Conservation (phyloP, 2,329 filamentous ascomycete species). For the Aspergillus brasiliensis region DNA sequence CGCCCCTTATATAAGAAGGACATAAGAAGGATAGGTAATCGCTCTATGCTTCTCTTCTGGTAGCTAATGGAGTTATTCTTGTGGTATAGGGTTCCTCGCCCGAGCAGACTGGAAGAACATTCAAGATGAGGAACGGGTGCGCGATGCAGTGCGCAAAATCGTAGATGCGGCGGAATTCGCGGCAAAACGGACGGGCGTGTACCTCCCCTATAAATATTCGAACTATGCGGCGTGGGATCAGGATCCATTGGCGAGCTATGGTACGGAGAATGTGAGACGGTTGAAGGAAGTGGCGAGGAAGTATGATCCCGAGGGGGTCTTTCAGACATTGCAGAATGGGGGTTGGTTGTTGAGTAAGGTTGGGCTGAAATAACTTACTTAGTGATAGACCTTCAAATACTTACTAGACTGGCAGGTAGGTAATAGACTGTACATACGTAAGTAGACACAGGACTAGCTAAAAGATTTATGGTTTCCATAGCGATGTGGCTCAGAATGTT, state of each 20-base stretch:
- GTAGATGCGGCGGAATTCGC: slow-evolving; percentile 10
- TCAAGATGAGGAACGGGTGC: slow-evolving; percentile 8
- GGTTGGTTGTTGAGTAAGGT: not conserved
- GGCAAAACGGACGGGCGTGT: slow-evolving; percentile 10
- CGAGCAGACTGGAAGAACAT: slow-evolving; percentile 13
- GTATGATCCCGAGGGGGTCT: slow-evolving; percentile 1
- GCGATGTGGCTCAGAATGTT: not conserved
- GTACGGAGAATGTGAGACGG: not conserved
- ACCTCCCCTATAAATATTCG: slow-evolving; percentile 16
- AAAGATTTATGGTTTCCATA: not conserved
- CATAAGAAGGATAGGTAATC: too few relatives aligned
- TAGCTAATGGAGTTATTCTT: not conserved
- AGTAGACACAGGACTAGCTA: not conserved
- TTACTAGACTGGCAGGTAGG: not conserved
- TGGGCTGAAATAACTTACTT: not conserved
- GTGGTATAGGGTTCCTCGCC: slow-evolving; percentile 11
- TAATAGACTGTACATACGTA: not conserved
- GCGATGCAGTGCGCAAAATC: slow-evolving; percentile 12
- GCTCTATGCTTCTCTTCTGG: too few relatives aligned
- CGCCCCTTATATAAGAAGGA: not conserved
- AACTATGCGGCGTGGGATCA: slow-evolving; percentile 21
- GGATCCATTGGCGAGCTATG: slow-evolving; percentile 16
- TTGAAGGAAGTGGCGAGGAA: not conserved
- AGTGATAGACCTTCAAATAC: too few relatives aligned
- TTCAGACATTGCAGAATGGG: slow-evolving; percentile 6